Evolutionary conservation across 2,329 filamentous ascomycete genomes (phyloP).

Genomic region (Apiospora saccharicola): DNA sequence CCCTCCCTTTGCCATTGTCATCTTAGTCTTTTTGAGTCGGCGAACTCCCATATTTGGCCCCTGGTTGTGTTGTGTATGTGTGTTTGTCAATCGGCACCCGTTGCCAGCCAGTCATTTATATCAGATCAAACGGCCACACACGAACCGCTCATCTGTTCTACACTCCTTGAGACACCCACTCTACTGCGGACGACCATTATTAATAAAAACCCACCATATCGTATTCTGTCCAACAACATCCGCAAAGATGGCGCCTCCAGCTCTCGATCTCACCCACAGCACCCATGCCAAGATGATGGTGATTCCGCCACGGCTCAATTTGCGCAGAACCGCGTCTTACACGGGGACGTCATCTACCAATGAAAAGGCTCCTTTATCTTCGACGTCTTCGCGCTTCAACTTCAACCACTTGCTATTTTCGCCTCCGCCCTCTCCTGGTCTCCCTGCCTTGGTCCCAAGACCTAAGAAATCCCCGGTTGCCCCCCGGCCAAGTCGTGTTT

Average conservation of each 20-base stretch:
- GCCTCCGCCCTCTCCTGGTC: constrained; percentile 73
- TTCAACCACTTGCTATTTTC: constrained; percentile 74
- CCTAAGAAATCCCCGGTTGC: constrained; percentile 67
- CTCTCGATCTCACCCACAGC: constrained; percentile 53
- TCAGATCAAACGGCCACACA: not conserved
- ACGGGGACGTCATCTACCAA: constrained; percentile 43
- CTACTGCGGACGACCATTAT: not conserved
- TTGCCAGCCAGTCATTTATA: not conserved
- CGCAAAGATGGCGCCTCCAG: constrained; percentile 22
- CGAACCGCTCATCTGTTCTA: not conserved
- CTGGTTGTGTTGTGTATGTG: not conserved
- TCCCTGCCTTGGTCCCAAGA: constrained; percentile 72
- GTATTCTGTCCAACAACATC: not conserved
- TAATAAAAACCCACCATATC: not conserved
- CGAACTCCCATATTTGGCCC: not conserved
- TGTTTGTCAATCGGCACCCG: not conserved
- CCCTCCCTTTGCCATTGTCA: not conserved
- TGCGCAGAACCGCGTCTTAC: constrained; percentile 66
- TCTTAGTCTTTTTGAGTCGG: not conserved
- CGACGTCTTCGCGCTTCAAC: constrained; percentile 67
- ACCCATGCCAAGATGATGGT: constrained; percentile 60
- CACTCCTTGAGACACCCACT: not conserved
- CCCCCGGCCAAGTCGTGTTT: constrained; percentile 64
- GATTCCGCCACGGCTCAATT: constrained; percentile 63
- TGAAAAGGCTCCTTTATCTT: constrained; percentile 54